A percentile compares a stretch with the other conserved stretches of the same genome.
Evolutionary conservation across 805 yeast species (phyloP).

Genomic region (Nakazawaea sp.): DNA sequence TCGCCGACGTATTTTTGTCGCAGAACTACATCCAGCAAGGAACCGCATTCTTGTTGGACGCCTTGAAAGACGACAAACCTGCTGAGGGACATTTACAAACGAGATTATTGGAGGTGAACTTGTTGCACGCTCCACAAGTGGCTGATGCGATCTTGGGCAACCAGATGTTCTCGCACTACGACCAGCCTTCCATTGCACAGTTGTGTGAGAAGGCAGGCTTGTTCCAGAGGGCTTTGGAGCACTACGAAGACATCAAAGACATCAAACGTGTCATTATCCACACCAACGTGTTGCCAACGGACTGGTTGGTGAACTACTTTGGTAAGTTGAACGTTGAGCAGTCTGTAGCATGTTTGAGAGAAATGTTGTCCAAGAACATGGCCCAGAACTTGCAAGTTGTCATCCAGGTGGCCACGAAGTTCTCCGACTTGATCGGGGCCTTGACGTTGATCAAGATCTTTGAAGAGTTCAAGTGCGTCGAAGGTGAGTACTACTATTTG

Average conservation of each 20-base stretch:
- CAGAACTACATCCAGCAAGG: constrained; percentile 96
- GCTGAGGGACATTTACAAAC: constrained; percentile 96
- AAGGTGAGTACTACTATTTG: constrained; percentile 91
- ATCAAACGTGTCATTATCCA: constrained; percentile 92
- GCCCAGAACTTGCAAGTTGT: constrained; percentile 88
- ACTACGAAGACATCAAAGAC: constrained; percentile 89
- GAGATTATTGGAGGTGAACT: constrained; percentile 83
- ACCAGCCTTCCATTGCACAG: constrained; percentile 85
- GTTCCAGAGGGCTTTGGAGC: constrained; percentile 92
- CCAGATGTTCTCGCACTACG: constrained; percentile 92
- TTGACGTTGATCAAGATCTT: constrained; percentile 78
- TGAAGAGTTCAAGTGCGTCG: constrained; percentile 87
- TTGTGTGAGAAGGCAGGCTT: constrained; percentile 96
- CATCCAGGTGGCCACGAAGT: constrained; percentile 94
- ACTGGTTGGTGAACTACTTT: constrained; percentile 89
- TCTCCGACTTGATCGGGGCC: constrained; percentile 89
- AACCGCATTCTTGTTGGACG: constrained; percentile 93
- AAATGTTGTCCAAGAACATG: constrained; percentile 71
- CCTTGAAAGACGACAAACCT: constrained; percentile 87
- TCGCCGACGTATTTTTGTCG: constrained; percentile 90
- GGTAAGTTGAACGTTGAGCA: constrained; percentile 95
- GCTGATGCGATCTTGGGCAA: constrained; percentile 98
- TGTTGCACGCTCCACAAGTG: constrained; percentile 96
- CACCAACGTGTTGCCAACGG: constrained; percentile 77
- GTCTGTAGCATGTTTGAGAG: constrained; percentile 78